Evolutionary conservation across 768 basidiomycete species (phyloP).

Genomic region (Tulasnella calospora): DNA sequence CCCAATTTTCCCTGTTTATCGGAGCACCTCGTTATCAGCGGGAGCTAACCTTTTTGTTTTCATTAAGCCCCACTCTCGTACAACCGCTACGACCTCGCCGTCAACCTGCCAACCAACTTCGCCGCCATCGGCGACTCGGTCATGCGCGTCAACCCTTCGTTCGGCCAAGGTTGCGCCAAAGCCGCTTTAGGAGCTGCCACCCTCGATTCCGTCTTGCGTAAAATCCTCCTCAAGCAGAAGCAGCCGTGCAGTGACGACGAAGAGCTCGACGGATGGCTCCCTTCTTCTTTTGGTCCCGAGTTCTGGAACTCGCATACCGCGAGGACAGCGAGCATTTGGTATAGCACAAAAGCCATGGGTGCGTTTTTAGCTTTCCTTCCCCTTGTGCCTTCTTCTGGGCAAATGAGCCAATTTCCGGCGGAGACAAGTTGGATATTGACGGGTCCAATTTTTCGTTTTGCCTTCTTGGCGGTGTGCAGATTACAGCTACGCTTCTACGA

Average conservation of each 20-base stretch:
- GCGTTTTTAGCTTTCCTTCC: not conserved
- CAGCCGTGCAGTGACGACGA: not conserved
- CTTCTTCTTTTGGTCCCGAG: not conserved
- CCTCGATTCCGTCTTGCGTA: slow-evolving; percentile 1
- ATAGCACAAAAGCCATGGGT: not conserved
- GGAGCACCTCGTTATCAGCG: not conserved
- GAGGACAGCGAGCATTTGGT: slow-evolving; percentile 16
- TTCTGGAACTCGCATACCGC: slow-evolving; percentile 9
- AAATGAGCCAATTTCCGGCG: not conserved
- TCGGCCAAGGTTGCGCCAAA: slow-evolving; percentile 21
- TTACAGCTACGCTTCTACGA: slow-evolving; percentile 15
- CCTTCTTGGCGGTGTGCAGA: slow-evolving; percentile 1
- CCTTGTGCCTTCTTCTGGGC: not conserved
- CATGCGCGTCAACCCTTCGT: slow-evolving; percentile 13
- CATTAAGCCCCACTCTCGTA: slow-evolving; percentile 14
- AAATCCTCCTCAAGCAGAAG: not conserved
- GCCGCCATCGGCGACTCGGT: slow-evolving; percentile 20
- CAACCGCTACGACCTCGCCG: slow-evolving; percentile 10
- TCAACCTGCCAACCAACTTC: slow-evolving; percentile 20
- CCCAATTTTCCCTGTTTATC: not conserved
- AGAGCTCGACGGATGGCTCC: not conserved
- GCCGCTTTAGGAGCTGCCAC: slow-evolving; percentile 14
- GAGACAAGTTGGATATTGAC: no score
- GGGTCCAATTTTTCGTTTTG: not conserved
- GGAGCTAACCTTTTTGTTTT: slow-evolving; percentile 1